Conservation (phyloP, 495 filamentous ascomycete species). For the Penicillium diatomitis region DNA sequence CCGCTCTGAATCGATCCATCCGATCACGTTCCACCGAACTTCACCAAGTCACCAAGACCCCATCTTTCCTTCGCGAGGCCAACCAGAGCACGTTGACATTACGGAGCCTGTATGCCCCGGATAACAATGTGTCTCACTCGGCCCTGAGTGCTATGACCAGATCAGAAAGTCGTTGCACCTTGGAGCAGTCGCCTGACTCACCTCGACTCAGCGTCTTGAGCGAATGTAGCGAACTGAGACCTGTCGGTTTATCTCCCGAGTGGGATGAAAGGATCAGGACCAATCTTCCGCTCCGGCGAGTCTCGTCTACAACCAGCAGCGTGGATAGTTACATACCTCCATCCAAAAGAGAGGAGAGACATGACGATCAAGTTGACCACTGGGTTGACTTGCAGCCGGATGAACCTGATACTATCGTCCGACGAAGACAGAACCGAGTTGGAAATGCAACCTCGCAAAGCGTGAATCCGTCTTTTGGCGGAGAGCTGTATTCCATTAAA, state of each 20-base stretch:
- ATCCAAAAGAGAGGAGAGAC: slow-evolving; percentile 9
- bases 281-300: slow-evolving; percentile 25
- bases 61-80: slow-evolving; percentile 57
- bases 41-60: slow-evolving; percentile 42
- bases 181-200: slow-evolving; percentile 34
- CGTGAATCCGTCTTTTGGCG: slow-evolving; percentile 8
- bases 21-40: slow-evolving; percentile 16
- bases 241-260: slow-evolving; percentile 37
- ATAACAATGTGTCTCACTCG: slow-evolving; percentile 30
- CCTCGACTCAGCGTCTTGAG: slow-evolving; percentile 68
- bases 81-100: slow-evolving; percentile 55
- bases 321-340: slow-evolving; percentile 12
- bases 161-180: slow-evolving; percentile 31
- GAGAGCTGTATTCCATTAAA: slow-evolving; percentile 14
- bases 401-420: slow-evolving; percentile 10
- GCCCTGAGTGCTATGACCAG: slow-evolving; percentile 24
- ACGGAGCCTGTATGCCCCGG: slow-evolving; percentile 51
- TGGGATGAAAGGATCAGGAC: slow-evolving; percentile 21
- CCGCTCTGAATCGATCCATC: slow-evolving; percentile 3
- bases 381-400: slow-evolving; percentile 24
- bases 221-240: slow-evolving; percentile 67
- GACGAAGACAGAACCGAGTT: slow-evolving; percentile 11
- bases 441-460: slow-evolving; percentile 13
- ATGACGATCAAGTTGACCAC: slow-evolving; percentile 16
- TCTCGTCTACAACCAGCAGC: slow-evolving; percentile 7